Conservation (phyloP, 129 eudicot genomes). For the Artemisia argyi region DNA sequence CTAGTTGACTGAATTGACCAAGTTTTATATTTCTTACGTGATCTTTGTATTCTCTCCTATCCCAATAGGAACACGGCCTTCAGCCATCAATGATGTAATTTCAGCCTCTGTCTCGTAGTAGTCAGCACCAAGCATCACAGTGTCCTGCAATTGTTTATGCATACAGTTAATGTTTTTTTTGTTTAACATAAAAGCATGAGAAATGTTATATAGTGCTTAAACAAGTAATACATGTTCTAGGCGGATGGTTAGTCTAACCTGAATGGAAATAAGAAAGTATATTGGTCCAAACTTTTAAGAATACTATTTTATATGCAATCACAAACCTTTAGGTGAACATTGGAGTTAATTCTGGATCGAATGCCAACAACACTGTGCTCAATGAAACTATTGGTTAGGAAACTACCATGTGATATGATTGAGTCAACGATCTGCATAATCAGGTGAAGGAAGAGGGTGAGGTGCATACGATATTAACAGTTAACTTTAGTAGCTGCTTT, state of each 20-base stretch:
- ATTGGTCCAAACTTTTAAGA: not conserved
- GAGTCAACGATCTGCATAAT: slow-evolving; percentile 80
- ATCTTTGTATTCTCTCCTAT: slow-evolving; percentile 91
- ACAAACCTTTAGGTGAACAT: slow-evolving; percentile 83
- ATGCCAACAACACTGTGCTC: slow-evolving; percentile 96
- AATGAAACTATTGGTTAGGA: slow-evolving; percentile 63
- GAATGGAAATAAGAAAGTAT: slow-evolving; percentile 10
- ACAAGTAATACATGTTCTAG: not conserved
- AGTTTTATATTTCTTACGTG: slow-evolving; percentile 41
- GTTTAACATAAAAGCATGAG: slow-evolving; percentile 11
- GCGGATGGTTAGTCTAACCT: not conserved
- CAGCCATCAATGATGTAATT: slow-evolving; percentile 56
- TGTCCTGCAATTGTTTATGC: slow-evolving; percentile 59
- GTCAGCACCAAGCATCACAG: slow-evolving; percentile 99
- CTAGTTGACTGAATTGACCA: slow-evolving; percentile 1
- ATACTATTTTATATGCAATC: slow-evolving; percentile 6
- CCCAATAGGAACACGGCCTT: slow-evolving; percentile 91
- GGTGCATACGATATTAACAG: not conserved
- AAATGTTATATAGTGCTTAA: not conserved
- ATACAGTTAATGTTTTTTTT: slow-evolving; percentile 5
- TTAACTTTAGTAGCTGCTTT: slow-evolving; percentile 5
- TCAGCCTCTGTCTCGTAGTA: slow-evolving; percentile 92
- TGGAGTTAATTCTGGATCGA: slow-evolving; percentile 78
- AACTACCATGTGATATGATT: slow-evolving; percentile 89
- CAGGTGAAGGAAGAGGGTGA: slow-evolving; percentile 21